Base-by-base conservation (phyloP, 371 early-diverging fungal species). In the Coemansia sp. region DNA sequence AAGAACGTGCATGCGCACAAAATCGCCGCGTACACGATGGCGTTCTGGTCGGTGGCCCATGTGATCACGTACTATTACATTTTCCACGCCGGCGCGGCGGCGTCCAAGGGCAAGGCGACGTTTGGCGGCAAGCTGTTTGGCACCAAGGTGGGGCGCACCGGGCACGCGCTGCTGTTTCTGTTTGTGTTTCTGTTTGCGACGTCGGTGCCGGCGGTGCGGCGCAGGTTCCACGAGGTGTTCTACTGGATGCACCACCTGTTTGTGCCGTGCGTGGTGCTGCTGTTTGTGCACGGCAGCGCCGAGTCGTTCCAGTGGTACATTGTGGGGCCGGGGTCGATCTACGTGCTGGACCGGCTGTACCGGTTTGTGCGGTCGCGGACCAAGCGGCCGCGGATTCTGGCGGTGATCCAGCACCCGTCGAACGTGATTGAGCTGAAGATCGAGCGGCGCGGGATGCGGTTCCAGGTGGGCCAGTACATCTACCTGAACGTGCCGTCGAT, bases 231-330 rank as follows among this genome's bases (percentile, higher is more conserved):
- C 69, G 90, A 90, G 75, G 55, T 85, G 62, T 90, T 90, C 62
- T 90, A 88, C 84, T 85, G 83, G 80, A 83, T 86, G 32, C 91
- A 90, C 80, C 90, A 90, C 63, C 68, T 90, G 48, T 86, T 84
- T 58, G 68, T 88, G 51, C 71, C 84, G n/a, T 83, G 84, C 72
- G 74, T 85, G 53, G 53, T 84, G 0, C 76, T 82, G 56, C 62
- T 88, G 51, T 81, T 87, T 76, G 73, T 88, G 62, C 89, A 89
- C 60, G 84, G 82, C 60, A 67, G 74, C 52, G 51, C 50, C 13
- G 20, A 31, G 13, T 84, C 85, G 40, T 88, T 91, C 79, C 80
- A 87, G 67, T 84, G 85, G 69, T 83, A 73, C 59, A 67, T 85
- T 42, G 42, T 83, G 14, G 77, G 80, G 3, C 77, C 82, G 1